Conservation (phyloP, 768 basidiomycete genomes). For the Solioccasus polychromus region DNA sequence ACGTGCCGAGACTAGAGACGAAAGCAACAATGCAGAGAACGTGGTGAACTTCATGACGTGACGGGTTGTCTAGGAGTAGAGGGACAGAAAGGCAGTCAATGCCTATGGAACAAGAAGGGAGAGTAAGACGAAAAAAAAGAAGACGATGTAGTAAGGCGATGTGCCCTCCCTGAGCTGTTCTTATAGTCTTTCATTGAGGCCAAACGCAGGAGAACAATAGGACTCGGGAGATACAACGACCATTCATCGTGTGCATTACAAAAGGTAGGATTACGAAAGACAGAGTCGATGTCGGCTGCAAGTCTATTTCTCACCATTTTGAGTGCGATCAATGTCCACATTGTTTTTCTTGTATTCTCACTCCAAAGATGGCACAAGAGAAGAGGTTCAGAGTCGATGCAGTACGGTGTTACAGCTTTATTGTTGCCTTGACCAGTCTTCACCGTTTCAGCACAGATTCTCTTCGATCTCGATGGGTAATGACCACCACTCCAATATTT, state of each 20-base stretch:
- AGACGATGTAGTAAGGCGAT: background rate
- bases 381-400: constrained; percentile 45
- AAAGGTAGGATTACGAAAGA: too few species aligned
- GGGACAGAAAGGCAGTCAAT: constrained; percentile 23
- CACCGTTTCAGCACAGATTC: constrained; percentile 40
- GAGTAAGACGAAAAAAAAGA: background rate
- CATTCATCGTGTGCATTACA: too few species aligned
- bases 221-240: constrained; percentile 5
- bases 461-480: constrained; percentile 73
- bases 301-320: background rate
- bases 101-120: constrained; percentile 13
- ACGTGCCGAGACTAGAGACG: constrained; percentile 32
- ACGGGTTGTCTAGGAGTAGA: constrained; percentile 1
- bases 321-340: too few species aligned
- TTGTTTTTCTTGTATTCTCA: too few species aligned
- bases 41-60: constrained; percentile 38
- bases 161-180: background rate
- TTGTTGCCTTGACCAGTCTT: background rate
- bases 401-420: constrained; percentile 34
- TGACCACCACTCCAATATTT: constrained; percentile 8
- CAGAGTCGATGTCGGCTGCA: too few species aligned
- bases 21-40: constrained; percentile 33
- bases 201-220: constrained; percentile 17
- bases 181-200: constrained; percentile 16
- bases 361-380: constrained; percentile 14